Evolutionary conservation across 257 asterid genomes (phyloP).

Genomic region (Capsicum pubescens): DNA sequence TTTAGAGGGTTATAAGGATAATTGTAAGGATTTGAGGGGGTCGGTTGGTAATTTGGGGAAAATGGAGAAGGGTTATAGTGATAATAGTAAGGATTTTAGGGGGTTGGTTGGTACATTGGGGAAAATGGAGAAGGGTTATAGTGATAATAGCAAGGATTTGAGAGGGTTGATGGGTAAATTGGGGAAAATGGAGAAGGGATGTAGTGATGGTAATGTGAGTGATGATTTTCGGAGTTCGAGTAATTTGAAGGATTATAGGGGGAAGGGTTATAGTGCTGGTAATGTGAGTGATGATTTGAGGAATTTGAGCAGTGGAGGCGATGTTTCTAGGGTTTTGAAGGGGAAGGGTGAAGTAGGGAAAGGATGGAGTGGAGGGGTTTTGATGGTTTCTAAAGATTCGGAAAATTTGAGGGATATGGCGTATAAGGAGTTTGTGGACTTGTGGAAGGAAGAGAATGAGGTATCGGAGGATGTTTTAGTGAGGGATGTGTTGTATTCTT

Average conservation of each 20-base stretch:
- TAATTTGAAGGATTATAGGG: too few relatives aligned
- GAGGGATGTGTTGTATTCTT: conserved; percentile 90
- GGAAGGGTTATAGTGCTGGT: conserved; percentile 35
- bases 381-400: conserved; percentile 81
- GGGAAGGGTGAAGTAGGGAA: conserved; percentile 56
- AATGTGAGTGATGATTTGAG: conserved; percentile 47
- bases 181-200: conserved; percentile 45
- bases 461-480: conserved; percentile 83
- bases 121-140: too few relatives aligned
- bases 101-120: too few relatives aligned
- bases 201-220: conserved; percentile 42
- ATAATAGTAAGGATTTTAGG: too few relatives aligned
- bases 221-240: conserved; percentile 50
- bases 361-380: conserved; percentile 74
- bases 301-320: conserved; percentile 51
- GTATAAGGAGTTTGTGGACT: conserved; percentile 66
- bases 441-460: conserved; percentile 87
- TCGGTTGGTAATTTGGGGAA: too few relatives aligned
- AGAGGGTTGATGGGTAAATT: conserved; percentile 39
- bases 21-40: neutral
- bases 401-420: conserved; percentile 86
- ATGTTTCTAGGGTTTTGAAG: conserved; percentile 45
- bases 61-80: too few relatives aligned
- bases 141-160: conserved; percentile 30
- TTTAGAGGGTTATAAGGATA: neutral